Conservation (phyloP, 768 basidiomycete species). For the Pulveroboletus sp. region DNA sequence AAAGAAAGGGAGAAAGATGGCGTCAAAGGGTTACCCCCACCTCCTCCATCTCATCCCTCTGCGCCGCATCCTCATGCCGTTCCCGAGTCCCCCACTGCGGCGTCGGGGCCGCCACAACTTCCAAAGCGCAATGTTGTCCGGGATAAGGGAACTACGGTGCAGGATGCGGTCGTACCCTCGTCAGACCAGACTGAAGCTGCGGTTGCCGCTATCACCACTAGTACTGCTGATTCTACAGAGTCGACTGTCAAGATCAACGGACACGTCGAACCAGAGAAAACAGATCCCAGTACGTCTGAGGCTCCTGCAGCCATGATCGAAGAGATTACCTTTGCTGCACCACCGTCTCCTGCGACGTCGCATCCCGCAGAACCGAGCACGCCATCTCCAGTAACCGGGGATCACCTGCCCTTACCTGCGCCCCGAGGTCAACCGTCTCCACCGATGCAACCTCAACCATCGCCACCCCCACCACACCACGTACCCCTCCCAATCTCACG, state of each 20-base stretch:
- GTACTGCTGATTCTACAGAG: conserved; percentile 7
- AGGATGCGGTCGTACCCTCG: conserved; percentile 3
- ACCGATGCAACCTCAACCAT: not conserved
- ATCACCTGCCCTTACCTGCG: too few relatives aligned
- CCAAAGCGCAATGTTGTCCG: conserved; percentile 48
- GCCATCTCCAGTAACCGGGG: not conserved
- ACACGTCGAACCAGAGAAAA: conserved; percentile 7
- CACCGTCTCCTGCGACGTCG: conserved; percentile 3
- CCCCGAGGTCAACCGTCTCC: too few relatives aligned
- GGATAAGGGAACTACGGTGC: conserved; percentile 11
- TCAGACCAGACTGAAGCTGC: conserved; percentile 2
- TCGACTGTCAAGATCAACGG: conserved; percentile 1
- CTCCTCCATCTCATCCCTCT: conserved; percentile 27
- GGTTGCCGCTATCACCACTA: not conserved
- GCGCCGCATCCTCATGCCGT: conserved; percentile 17
- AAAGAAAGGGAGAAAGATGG: conserved; percentile 32
- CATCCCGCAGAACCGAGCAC: conserved; percentile 9
- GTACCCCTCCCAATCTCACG: conserved; percentile 27
- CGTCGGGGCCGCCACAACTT: conserved; percentile 43
- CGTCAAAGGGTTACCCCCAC: conserved; percentile 13
- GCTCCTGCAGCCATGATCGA: conserved; percentile 21
- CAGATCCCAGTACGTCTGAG: conserved; percentile 8
- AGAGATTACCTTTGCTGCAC: conserved; percentile 19
- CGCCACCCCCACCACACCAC: conserved; percentile 19
- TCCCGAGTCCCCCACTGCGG: conserved; percentile 4